phyloP scores from a whole-genome alignment of 495 filamentous ascomycete species.

The Trichodelitschia bisporula region DNA sequence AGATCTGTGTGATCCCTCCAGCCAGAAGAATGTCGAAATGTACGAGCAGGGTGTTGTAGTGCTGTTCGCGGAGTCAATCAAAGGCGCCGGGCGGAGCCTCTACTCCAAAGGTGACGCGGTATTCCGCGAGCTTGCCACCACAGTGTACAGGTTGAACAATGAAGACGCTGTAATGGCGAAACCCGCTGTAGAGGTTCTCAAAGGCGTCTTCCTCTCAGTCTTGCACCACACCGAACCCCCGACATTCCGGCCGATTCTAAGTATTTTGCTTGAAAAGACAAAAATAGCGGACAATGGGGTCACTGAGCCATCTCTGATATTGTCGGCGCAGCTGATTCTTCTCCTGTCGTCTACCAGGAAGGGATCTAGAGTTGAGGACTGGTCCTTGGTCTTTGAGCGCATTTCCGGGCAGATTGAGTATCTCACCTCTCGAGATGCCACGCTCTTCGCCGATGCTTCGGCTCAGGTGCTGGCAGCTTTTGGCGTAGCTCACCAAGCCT shows the following conservation, averaged over 20 bases:
- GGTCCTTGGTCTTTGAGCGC: no score
- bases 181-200: no score
- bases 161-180: no score
- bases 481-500: constrained; percentile 43
- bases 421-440: no score
- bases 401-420: no score
- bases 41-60: constrained; percentile 78
- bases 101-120: constrained; percentile 40
- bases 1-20: neutral
- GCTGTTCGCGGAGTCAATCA: constrained; percentile 70
- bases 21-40: constrained; percentile 18
- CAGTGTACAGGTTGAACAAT: no score
- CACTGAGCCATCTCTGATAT: no score
- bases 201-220: constrained; percentile 49
- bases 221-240: constrained; percentile 60
- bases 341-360: no score
- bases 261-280: constrained; percentile 28
- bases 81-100: constrained; percentile 51
- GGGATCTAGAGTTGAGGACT: no score
- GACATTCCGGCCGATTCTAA: constrained; percentile 36
- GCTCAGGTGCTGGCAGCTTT: constrained; percentile 16
- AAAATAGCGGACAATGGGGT: constrained; percentile 10
- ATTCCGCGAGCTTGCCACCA: neutral
- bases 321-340: no score
- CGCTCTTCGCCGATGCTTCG: no score